Conservation (phyloP, 2,329 filamentous ascomycete genomes). For the Hansfordia pulvinata region DNA sequence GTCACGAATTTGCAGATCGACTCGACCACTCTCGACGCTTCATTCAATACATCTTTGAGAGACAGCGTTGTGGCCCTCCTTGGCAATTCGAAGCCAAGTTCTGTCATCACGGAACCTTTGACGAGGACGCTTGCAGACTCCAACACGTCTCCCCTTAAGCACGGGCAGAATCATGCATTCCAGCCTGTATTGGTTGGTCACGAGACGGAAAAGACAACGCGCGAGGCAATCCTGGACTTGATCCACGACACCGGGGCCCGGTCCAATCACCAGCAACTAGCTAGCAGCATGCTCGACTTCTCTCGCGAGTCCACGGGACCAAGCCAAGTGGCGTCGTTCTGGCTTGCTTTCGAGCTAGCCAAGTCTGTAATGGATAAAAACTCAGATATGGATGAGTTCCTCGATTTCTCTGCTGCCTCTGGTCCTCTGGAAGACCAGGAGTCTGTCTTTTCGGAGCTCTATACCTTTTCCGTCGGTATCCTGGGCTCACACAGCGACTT, state of each 20-base stretch:
- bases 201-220: slow-evolving; percentile 52
- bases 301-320: slow-evolving; percentile 43
- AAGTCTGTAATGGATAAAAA: slow-evolving; percentile 38
- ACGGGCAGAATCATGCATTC: slow-evolving; percentile 26
- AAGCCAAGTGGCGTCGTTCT: slow-evolving; percentile 57
- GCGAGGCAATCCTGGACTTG: slow-evolving; percentile 43
- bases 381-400: slow-evolving; percentile 49
- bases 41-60: slow-evolving; percentile 54
- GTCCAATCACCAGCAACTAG: slow-evolving; percentile 45
- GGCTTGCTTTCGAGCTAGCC: slow-evolving; percentile 64
- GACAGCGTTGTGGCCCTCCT: slow-evolving; percentile 51
- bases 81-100: slow-evolving; percentile 16
- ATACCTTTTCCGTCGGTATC: slow-evolving; percentile 51
- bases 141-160: slow-evolving; percentile 13
- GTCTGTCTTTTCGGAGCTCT: slow-evolving; percentile 47
- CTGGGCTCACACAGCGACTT: slow-evolving; percentile 40
- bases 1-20: slow-evolving; percentile 49
- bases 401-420: slow-evolving; percentile 37
- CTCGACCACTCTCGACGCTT: slow-evolving; percentile 52
- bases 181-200: slow-evolving; percentile 47
- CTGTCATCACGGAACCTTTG: slow-evolving; percentile 18
- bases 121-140: slow-evolving; percentile 14
- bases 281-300: slow-evolving; percentile 50
- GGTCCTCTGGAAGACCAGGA: slow-evolving; percentile 27
- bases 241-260: slow-evolving; percentile 40